Evolutionary conservation across 768 basidiomycete genomes (phyloP), one percentile per base, ranked within the genome.

Genomic region (Naganishia onofrii): DNA sequence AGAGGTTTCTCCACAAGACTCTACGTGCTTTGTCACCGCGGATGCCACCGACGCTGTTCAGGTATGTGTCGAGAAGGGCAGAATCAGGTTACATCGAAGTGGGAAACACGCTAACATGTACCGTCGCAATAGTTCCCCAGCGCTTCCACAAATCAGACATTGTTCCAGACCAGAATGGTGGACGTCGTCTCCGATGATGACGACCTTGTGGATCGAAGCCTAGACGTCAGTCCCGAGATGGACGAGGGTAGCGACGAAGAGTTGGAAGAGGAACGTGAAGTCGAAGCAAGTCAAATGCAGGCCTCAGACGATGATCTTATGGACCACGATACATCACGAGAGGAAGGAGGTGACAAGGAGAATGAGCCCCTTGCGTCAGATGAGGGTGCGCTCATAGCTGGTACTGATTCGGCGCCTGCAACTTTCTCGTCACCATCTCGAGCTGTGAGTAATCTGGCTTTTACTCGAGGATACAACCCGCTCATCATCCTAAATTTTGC

Each of bases 151-250:
- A 65, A 54, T 48, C 52, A 65, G 23, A 34, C 15, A 1, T 44
- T 70, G 17, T 57, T 34, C 36, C 52, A 70, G 54, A 36, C 54
- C 38, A 67, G 46, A 4, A 31, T 42, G 19, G 51, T 36, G 17
- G 64, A 65, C n/a, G 46, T 51, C 10, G 65, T 66, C 32, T 70
- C 70, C 10, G 56, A 57, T 34, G 70, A 70, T 54, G 70, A 70
- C 26, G 70, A 70, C 21, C 60, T 63, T 57, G 70, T 70, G 28
- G 70, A 70, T 19, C 32, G 48, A 26, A 70, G 70, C 46, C 44
- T 70, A 10, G 70, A 70, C 31, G 15, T 58, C 44, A 44, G n/a
- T 10, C 46, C 63, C 3, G 48, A 53, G 23, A 44, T 28, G 38
- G 69, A 70, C 23, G 63, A 57, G 15, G 29, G 23, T 3, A 60